Conservation (phyloP, 1,139 yeast species). For the Diutina pseudorugosa region DNA sequence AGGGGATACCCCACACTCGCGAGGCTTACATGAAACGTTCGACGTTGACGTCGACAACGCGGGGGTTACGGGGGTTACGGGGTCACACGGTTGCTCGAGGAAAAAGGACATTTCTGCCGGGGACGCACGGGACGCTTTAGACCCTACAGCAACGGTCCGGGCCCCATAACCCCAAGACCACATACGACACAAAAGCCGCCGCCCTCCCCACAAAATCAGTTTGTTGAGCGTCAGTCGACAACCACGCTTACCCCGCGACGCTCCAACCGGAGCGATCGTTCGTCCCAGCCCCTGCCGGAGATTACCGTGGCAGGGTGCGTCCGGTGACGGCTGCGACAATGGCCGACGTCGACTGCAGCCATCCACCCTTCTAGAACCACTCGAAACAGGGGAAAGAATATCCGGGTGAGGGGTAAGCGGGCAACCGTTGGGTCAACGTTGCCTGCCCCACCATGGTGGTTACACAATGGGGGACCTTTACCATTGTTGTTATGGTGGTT, state of each 20-base stretch:
- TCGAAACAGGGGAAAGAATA: not conserved
- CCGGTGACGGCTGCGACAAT: not conserved
- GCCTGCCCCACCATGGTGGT: no score
- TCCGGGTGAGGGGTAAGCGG: not conserved
- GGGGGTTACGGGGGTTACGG: not conserved
- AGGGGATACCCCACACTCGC: not conserved
- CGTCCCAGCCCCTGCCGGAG: not conserved
- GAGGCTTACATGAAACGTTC: not conserved
- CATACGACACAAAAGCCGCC: not conserved
- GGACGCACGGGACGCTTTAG: not conserved
- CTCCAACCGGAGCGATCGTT: not conserved
- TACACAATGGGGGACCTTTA: no score
- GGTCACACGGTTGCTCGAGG: not conserved
- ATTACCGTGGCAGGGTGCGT: not conserved
- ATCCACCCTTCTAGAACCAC: not conserved
- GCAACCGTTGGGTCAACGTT: not conserved
- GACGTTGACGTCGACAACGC: not conserved
- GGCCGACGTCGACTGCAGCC: not conserved
- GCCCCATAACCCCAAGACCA: not conserved
- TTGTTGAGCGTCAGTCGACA: not conserved
- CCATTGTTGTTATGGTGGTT: no score
- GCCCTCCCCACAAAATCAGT: not conserved
- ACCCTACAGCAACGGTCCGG: not conserved
- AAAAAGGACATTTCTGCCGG: not conserved
- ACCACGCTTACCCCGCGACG: not conserved